Evolutionary conservation across 2,329 filamentous ascomycete genomes (phyloP), one percentile per base, ranked within the genome.

Genomic region (Fusarium hainanense): DNA sequence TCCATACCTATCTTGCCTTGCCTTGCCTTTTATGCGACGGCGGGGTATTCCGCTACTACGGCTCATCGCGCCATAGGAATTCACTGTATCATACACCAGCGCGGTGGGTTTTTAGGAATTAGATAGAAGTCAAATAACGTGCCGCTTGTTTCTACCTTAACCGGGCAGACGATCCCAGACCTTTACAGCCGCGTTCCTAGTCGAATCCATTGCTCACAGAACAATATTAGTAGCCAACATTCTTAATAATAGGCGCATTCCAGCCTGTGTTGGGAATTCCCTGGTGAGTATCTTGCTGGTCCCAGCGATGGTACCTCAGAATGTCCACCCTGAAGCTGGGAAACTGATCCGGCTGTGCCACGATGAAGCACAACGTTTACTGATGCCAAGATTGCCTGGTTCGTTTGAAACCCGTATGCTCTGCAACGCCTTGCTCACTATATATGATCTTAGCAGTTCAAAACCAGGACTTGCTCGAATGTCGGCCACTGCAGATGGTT

Each of bases 1-100:
- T 40, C 28, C 28, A 28, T 23, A 23, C 21, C 21, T 28, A 28
- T 11, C 28, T 28, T 13, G 6, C 28, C 28, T 28, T 28, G 12
- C 28, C 28, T 28, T 28, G 18, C 18, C 18, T 37, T 12, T 60
- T 63, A 50, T 25, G 44, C 41, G 28, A 56, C 59, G 32, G 69
- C 51, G 66, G 68, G 66, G 66, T 54, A 47, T 56, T 32, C 42
- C 43, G 52, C 18, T 27, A 28, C 43, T 25, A 27, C 12, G n/a
- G 25, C 25, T 46, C 8, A 51, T 68, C 56, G 49, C 59, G 54
- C 60, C 56, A 69, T 63, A 7, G 30, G 49, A 14, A 34, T 18
- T 43, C 30, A 54, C 44, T 56, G 47, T 41, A 60, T 50, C 27
- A 51, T 51, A 40, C 7, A 37, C 34, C 34, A 37, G 18, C 18